phyloP scores from a whole-genome alignment of 495 filamentous ascomycete genomes.

The Terfezia boudieri region DNA sequence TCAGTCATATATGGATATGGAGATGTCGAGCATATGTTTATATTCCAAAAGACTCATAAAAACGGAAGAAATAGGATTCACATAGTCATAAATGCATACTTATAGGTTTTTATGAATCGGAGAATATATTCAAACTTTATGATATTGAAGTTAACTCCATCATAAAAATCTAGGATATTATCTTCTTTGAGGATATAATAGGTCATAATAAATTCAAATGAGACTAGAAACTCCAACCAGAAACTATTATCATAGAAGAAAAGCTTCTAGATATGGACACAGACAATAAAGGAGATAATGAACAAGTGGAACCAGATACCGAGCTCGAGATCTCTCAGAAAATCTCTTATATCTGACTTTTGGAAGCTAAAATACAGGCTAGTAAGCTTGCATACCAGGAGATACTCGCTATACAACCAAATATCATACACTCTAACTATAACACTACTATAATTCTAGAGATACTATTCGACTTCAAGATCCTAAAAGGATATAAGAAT shows the following conservation, averaged over 20 bases:
- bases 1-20: not conserved
- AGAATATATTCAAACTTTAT: not conserved
- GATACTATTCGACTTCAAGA: not conserved
- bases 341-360: too few relatives aligned
- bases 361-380: too few relatives aligned
- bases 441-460: too few relatives aligned
- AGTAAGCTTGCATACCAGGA: too few relatives aligned
- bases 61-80: not conserved
- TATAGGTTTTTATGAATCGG: not conserved
- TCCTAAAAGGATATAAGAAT: not conserved
- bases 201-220: not conserved
- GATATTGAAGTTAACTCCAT: not conserved
- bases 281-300: too few relatives aligned
- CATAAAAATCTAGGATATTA: not conserved
- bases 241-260: too few relatives aligned
- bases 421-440: too few relatives aligned
- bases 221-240: too few relatives aligned
- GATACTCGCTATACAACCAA: too few relatives aligned
- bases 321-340: too few relatives aligned
- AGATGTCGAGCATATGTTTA: conserved; percentile 1
- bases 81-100: not conserved
- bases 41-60: not conserved
- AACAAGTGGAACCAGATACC: too few relatives aligned
- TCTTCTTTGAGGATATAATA: not conserved
- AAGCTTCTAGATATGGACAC: too few relatives aligned